Conservation (phyloP, 768 basidiomycete genomes). For the Phylloporus arenicola region DNA sequence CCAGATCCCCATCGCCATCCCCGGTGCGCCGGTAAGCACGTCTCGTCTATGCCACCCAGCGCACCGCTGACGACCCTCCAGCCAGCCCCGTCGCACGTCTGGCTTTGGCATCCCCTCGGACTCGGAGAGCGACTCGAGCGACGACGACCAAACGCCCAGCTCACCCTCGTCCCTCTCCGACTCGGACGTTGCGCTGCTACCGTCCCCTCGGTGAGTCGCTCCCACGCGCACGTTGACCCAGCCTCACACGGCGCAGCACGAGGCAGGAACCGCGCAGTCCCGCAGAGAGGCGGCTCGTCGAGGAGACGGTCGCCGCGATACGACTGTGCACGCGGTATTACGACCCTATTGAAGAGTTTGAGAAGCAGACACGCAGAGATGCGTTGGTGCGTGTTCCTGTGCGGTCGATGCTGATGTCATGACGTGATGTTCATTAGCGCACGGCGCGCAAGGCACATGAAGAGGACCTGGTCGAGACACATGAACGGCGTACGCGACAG, state of each 20-base stretch:
- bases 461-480: slow-evolving; percentile 16
- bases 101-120: slow-evolving; percentile 54
- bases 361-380: slow-evolving; percentile 42
- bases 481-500: slow-evolving; percentile 6
- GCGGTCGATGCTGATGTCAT: background rate
- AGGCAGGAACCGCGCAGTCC: slow-evolving; percentile 20
- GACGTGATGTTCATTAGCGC: slow-evolving; percentile 24
- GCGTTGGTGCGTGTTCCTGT: slow-evolving; percentile 35
- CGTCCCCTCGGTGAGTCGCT: slow-evolving; percentile 32
- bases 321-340: slow-evolving; percentile 38
- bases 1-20: slow-evolving; percentile 47
- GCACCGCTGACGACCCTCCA: background rate
- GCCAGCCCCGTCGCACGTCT: slow-evolving; percentile 35
- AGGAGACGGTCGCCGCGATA: slow-evolving; percentile 45
- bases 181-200: slow-evolving; percentile 40
- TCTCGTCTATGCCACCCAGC: slow-evolving; percentile 7
- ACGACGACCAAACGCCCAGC: slow-evolving; percentile 30
- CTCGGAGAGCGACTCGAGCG: slow-evolving; percentile 36
- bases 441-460: slow-evolving; percentile 34
- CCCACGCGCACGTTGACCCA: background rate
- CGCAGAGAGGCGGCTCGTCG: slow-evolving; percentile 33
- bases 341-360: slow-evolving; percentile 49
- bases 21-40: slow-evolving; percentile 37
- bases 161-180: slow-evolving; percentile 35
- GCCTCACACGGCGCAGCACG: slow-evolving; percentile 8